Conservation (phyloP, 1,284 basidiomycete genomes). For the Trametes versicolor region DNA sequence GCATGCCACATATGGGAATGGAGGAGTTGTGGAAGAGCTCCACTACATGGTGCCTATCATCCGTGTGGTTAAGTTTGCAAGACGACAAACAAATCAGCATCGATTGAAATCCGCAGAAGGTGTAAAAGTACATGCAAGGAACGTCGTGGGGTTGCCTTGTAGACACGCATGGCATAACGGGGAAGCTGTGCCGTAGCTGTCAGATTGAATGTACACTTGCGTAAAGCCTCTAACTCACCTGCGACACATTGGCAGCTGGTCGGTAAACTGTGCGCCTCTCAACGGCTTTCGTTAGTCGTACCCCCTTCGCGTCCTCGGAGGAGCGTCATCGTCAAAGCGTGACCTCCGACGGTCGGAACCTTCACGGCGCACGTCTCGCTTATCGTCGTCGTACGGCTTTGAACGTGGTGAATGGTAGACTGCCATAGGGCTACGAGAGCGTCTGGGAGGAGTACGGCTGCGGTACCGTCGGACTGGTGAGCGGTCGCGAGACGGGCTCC, state of each 20-base stretch:
- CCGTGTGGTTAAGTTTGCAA: neutral
- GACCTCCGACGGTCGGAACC: slow-evolving; percentile 20
- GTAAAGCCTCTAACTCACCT: slow-evolving; percentile 6
- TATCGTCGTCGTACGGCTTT: slow-evolving; percentile 26
- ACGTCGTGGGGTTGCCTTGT: neutral
- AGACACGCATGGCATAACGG: slow-evolving; percentile 1
- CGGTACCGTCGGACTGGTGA: slow-evolving; percentile 27
- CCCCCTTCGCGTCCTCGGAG: slow-evolving; percentile 31
- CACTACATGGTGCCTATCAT: neutral
- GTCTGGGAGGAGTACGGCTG: slow-evolving; percentile 26
- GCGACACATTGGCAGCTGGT: slow-evolving; percentile 1
- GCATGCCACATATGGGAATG: neutral
- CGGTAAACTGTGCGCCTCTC: neutral
- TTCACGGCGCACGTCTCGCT: slow-evolving; percentile 27
- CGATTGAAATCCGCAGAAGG: neutral
- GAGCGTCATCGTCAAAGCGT: slow-evolving; percentile 25
- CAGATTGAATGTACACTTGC: neutral
- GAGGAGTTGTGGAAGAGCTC: neutral
- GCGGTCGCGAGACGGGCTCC: slow-evolving; percentile 33
- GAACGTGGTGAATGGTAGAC: slow-evolving; percentile 21
- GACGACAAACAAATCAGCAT: neutral
- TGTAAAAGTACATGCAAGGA: neutral
- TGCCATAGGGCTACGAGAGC: slow-evolving; percentile 10
- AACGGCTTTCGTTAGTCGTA: slow-evolving; percentile 33
- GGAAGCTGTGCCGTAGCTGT: slow-evolving; percentile 1